A percentile compares a stretch with the other conserved stretches of the same genome.
These are phyloP conservation scores for Aaosphaeria arxii DNA, from an alignment of 2,329 filamentous ascomycete species.

Conservation along the genomic window DNA sequence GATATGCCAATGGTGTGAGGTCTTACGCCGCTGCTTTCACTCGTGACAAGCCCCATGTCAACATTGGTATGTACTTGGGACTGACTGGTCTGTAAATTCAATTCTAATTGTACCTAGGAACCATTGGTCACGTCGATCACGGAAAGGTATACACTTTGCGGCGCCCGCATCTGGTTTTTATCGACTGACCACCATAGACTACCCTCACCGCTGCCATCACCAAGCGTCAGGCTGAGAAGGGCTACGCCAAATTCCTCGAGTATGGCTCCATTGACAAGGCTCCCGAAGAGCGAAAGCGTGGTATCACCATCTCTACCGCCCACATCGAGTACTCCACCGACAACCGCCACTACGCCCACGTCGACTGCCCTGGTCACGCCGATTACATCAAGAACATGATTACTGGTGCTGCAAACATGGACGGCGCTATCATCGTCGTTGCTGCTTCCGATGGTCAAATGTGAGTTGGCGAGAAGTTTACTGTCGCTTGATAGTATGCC, in stretches of 20 bases:
- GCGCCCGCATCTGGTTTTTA: constrained; percentile 1
- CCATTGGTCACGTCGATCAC: constrained; percentile 99
- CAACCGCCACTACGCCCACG: constrained; percentile 94
- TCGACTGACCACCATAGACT: constrained; percentile 58
- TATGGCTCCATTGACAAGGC: constrained; percentile 99
- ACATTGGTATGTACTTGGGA: constrained; percentile 69
- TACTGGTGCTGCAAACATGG: constrained; percentile 98
- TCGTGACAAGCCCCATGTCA: constrained; percentile 95
- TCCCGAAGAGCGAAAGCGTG: constrained; percentile 98
- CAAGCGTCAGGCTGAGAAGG: constrained; percentile 95
- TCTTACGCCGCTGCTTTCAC: constrained; percentile 68
- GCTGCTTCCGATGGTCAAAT: constrained; percentile 98
- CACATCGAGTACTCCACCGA: constrained; percentile 99
- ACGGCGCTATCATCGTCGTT: constrained; percentile 97
- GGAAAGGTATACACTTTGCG: constrained; percentile 68
- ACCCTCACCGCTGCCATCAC: constrained; percentile 98
- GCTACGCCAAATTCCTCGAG: constrained; percentile 89
- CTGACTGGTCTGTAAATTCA: constrained; percentile 64
- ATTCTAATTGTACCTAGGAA: constrained; percentile 54
- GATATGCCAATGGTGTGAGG: constrained; percentile 63
- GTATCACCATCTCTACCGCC: constrained; percentile 98
- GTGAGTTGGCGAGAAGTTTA: constrained; percentile 42
- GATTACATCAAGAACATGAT: constrained; percentile 99
- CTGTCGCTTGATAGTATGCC: too few species aligned
- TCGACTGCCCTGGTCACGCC: constrained; percentile 99